phyloP scores from a whole-genome alignment of 2,329 filamentous ascomycete species.

The Tolypocladium endophyticum region DNA sequence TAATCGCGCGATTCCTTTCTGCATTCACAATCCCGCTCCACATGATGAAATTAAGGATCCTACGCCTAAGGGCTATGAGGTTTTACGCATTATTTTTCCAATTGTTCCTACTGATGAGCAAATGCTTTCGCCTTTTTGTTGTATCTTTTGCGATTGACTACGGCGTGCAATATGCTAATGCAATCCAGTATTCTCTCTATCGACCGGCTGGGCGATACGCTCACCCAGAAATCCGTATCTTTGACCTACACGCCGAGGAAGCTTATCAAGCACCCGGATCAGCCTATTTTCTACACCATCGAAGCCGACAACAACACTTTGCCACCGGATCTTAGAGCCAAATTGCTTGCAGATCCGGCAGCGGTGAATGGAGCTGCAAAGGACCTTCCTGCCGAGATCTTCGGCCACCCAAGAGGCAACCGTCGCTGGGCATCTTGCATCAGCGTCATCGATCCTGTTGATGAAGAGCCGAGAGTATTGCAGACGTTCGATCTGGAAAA shows the following conservation, averaged over 20 bases:
- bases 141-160: background rate
- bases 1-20: conserved; percentile 8
- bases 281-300: conserved; percentile 86
- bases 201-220: conserved; percentile 73
- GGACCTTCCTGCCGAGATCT: conserved; percentile 66
- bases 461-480: conserved; percentile 57
- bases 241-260: conserved; percentile 84
- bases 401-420: conserved; percentile 75
- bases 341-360: conserved; percentile 61
- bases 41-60: conserved; percentile 58
- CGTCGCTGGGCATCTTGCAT: conserved; percentile 96
- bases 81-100: conserved; percentile 50
- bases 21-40: conserved; percentile 8
- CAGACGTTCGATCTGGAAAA: conserved; percentile 74
- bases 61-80: conserved; percentile 47
- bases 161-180: background rate
- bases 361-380: conserved; percentile 63
- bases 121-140: conserved; percentile 8
- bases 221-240: conserved; percentile 77
- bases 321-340: conserved; percentile 64
- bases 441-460: conserved; percentile 76
- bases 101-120: conserved; percentile 93
- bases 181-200: conserved; percentile 71
- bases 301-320: conserved; percentile 90
- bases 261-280: conserved; percentile 78